Percentiles rank a stretch among this genome's conserved stretches.
These are phyloP conservation scores for Parascedosporium putredinis DNA, from an alignment of 2,329 filamentous ascomycete species.

Conservation along the genomic window DNA sequence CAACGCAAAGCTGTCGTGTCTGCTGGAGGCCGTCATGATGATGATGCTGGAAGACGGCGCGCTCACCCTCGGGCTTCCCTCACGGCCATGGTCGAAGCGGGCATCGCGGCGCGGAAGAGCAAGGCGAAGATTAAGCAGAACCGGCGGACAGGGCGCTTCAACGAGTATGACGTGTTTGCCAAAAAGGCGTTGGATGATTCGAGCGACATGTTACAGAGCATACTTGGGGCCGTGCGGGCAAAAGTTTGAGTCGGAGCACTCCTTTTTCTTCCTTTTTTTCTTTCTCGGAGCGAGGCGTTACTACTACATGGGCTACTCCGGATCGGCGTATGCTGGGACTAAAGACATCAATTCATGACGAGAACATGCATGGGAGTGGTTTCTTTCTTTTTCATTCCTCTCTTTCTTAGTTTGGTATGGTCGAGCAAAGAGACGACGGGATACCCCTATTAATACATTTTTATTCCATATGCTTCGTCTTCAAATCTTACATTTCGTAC, in stretches of 20 bases:
- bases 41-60: background rate
- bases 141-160: conserved; percentile 17
- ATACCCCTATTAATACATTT: conserved; percentile 7
- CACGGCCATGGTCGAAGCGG: conserved; percentile 29
- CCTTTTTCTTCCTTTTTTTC: too few species aligned
- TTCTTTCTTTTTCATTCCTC: too few species aligned
- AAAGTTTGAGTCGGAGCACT: too few species aligned
- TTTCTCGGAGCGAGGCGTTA: too few species aligned
- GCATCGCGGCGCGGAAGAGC: conserved; percentile 36
- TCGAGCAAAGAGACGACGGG: background rate
- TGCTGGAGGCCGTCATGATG: conserved; percentile 43
- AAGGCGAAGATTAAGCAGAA: conserved; percentile 34
- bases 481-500: background rate
- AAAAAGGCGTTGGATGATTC: conserved; percentile 33
- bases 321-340: too few species aligned
- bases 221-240: conserved; percentile 30
- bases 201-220: conserved; percentile 27
- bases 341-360: background rate
- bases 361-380: background rate
- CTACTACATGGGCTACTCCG: too few species aligned
- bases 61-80: conserved; percentile 15
- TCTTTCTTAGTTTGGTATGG: too few species aligned
- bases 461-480: background rate
- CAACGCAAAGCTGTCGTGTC: conserved; percentile 62
- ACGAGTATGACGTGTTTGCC: conserved; percentile 30